Percentiles rank a stretch among this genome's conserved stretches.
Conservation (phyloP, 441 rosid species). For the Gossypium lobatum region DNA sequence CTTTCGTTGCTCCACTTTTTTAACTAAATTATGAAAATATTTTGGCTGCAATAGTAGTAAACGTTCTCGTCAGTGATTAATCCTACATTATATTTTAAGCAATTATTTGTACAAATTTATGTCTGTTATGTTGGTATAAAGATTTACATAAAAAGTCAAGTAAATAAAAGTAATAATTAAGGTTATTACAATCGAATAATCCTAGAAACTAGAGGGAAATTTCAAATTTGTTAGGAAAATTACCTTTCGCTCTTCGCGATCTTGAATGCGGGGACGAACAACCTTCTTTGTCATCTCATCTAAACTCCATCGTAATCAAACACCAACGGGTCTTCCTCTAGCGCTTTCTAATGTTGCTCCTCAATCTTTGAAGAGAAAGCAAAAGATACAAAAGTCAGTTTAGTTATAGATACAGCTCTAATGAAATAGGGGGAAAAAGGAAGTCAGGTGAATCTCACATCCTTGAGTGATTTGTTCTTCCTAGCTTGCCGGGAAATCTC, state of each 20-base stretch:
- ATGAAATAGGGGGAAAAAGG: neutral
- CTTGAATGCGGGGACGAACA: constrained; percentile 43
- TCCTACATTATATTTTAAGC: neutral
- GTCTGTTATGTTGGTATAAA: neutral
- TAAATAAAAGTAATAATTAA: neutral
- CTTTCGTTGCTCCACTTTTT: constrained; percentile 62
- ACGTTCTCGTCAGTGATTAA: constrained; percentile 12
- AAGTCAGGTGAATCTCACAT: constrained; percentile 30
- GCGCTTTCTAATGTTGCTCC: neutral
- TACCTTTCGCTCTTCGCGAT: constrained; percentile 72
- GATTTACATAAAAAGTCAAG: neutral
- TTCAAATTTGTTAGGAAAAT: neutral
- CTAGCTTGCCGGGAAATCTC: constrained; percentile 70
- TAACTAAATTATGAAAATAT: constrained; percentile 55
- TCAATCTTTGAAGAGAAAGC: neutral
- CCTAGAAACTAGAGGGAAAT: neutral
- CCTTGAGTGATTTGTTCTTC: constrained; percentile 68
- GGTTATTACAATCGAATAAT: neutral
- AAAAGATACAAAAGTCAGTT: neutral
- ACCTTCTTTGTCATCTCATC: constrained; percentile 12
- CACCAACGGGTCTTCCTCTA: neutral
- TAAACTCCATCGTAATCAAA: neutral
- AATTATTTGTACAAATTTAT: neutral
- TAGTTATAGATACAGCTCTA: neutral
- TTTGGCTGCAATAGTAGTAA: constrained; percentile 50